These are phyloP conservation scores for Withania somnifera DNA, from an alignment of 305 asterid genomes.

Conservation along the genomic window DNA sequence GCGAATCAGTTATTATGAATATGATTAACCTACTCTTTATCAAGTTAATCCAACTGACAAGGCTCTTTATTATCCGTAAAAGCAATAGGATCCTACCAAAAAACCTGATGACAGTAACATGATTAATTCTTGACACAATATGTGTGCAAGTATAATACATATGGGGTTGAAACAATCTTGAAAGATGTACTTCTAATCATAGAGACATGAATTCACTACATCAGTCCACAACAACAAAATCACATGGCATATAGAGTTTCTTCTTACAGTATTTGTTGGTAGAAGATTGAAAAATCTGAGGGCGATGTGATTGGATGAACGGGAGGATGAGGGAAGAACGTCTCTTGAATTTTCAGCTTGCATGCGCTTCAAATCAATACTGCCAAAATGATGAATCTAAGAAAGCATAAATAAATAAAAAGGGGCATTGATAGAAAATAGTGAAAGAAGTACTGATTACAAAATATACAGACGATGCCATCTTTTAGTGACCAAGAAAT, in stretches of 20 bases:
- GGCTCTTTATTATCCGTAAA: neutral
- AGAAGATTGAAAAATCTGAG: constrained; percentile 55
- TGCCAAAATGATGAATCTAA: constrained; percentile 54
- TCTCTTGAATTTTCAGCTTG: constrained; percentile 69
- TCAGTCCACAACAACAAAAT: neutral
- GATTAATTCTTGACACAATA: neutral
- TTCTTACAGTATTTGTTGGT: constrained; percentile 41
- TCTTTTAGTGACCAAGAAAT: neutral
- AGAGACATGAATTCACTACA: neutral
- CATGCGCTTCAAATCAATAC: constrained; percentile 87
- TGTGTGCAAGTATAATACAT: neutral
- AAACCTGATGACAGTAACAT: neutral
- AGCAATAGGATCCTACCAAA: neutral
- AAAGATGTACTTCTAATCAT: neutral
- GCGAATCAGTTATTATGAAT: neutral
- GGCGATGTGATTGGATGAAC: constrained; percentile 68
- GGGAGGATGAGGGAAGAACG: constrained; percentile 63
- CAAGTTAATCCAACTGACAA: neutral
- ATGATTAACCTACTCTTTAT: neutral
- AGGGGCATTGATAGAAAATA: neutral
- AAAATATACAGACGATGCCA: neutral
- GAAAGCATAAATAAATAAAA: constrained; percentile 22
- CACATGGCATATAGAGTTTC: neutral
- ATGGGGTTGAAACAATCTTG: neutral
- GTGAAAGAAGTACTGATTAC: constrained; percentile 11